These are phyloP conservation scores for Passalora sequoiae DNA, from an alignment of 2,329 filamentous ascomycete genomes.

Conservation along the genomic window DNA sequence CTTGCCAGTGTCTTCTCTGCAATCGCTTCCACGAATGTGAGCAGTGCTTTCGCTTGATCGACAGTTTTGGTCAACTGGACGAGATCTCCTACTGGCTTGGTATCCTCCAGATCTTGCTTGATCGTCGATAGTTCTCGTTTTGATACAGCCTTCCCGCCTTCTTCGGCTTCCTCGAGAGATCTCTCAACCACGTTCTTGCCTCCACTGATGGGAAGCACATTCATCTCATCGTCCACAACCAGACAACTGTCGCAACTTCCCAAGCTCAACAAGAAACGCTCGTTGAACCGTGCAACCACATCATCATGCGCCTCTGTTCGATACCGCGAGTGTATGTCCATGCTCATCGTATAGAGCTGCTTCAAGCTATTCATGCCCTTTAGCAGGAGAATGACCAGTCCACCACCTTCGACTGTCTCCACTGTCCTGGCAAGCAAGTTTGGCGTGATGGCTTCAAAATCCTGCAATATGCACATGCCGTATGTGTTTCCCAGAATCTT, in stretches of 20 bases:
- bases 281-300: constrained; percentile 93
- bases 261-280: constrained; percentile 90
- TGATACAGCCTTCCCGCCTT: constrained; percentile 65
- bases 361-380: constrained; percentile 97
- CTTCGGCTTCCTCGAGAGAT: constrained; percentile 65
- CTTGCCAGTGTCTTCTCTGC: constrained; percentile 91
- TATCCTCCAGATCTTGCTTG: constrained; percentile 81
- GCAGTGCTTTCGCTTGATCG: constrained; percentile 92
- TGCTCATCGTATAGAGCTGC: constrained; percentile 91
- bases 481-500: constrained; percentile 98
- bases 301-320: constrained; percentile 93
- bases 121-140: constrained; percentile 73
- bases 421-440: constrained; percentile 91
- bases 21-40: constrained; percentile 95
- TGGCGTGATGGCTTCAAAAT: constrained; percentile 97
- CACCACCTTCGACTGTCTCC: constrained; percentile 95
- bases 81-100: constrained; percentile 78
- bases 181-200: constrained; percentile 83
- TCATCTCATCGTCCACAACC: constrained; percentile 95
- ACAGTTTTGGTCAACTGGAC: constrained; percentile 82
- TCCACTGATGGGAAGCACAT: constrained; percentile 93
- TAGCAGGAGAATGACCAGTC: constrained; percentile 79
- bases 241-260: constrained; percentile 93
- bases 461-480: constrained; percentile 96
- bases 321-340: constrained; percentile 97